Base-by-base conservation (phyloP, 371 early-diverging fungal species). In the Conidiobolus incongruus region DNA sequence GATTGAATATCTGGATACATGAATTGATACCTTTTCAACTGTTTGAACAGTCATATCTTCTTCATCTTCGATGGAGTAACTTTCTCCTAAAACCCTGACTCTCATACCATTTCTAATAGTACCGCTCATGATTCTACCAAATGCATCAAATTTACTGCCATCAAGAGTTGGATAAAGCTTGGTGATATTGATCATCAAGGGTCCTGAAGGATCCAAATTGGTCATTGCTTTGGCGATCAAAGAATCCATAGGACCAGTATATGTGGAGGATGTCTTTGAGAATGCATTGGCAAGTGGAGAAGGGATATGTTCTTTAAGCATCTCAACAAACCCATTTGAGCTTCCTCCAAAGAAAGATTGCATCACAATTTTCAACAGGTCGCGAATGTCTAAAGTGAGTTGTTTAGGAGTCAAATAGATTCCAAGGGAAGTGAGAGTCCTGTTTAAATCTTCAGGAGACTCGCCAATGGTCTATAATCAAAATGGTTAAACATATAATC, bases 41-140 rank as follows among this genome's bases (percentile, higher is more conserved):
- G 70, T 73, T 46, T 84, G 79, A 40, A 80, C 61, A 1, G 77
- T 70, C 81, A 87, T 85, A 52, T 94, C 94, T 59, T 94, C 97
- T 48, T 92, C 91, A 56, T 94, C 93, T 29, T 88, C 89, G 0
- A 77, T 61, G 0, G 82, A 66, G 52, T 85, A 96, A 6, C 76
- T 68, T 53, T 92, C 91, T 33, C 94, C 94, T 2, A 93, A 61
- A 4, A 94, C 91, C 6, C 84, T 69, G 1, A 96, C 89, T 19
- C 63, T 48, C 57, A 80, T 78, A 2, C 88, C 91, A 4, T 55
- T 51, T 17, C 58, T 63, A 10, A 94, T 58, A 12, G 83, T 84
- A 17, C 97, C 97, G 52, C 83, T 81, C 58, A 92, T 65, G 12
- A 96, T 75, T 23, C 94, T 72, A 6, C 95, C 95, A 51, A 94